Percentiles rank a stretch among this genome's conserved stretches.
Evolutionary conservation across 208 protist genomes (phyloP).

Genomic region (Trichomonas vaginalis): DNA sequence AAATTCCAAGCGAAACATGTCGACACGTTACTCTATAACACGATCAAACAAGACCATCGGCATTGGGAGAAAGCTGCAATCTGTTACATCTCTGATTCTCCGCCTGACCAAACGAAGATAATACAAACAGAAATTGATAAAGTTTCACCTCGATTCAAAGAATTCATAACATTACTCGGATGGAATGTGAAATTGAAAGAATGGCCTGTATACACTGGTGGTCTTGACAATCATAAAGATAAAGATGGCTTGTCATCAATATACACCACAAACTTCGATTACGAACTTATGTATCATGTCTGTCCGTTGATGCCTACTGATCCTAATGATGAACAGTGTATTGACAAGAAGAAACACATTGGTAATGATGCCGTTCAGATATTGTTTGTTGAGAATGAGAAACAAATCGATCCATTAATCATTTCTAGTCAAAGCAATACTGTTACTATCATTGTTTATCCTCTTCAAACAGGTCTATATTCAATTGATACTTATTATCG

Average conservation of each 20-base stretch:
- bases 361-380: background rate
- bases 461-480: conserved; percentile 47
- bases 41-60: background rate
- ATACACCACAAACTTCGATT: background rate
- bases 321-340: background rate
- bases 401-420: background rate
- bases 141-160: background rate
- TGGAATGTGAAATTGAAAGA: background rate
- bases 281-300: background rate
- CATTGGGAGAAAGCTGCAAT: background rate
- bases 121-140: background rate
- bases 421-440: background rate
- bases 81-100: background rate
- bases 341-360: background rate
- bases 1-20: background rate
- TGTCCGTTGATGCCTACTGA: background rate
- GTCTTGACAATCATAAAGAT: background rate
- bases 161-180: background rate
- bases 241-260: background rate
- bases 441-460: background rate
- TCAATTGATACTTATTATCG: conserved; percentile 39
- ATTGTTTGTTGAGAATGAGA: background rate
- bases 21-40: background rate
- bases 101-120: background rate
- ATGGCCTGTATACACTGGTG: background rate